Conservation (phyloP, 768 basidiomycete species). For the Cyclocybe aegerita region DNA sequence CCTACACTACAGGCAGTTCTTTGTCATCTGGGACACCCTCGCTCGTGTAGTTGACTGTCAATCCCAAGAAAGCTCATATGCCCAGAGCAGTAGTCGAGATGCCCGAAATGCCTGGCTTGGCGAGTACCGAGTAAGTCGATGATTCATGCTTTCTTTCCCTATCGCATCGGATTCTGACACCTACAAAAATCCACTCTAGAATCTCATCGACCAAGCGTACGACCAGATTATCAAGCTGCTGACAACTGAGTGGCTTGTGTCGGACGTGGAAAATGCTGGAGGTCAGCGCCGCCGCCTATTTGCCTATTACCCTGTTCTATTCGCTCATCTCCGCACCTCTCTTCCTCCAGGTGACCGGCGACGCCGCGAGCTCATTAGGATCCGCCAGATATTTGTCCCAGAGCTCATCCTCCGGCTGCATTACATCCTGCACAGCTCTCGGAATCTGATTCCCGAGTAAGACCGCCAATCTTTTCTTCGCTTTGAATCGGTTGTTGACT, state of each 20-base stretch:
- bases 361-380: constrained; percentile 68
- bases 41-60: constrained; percentile 62
- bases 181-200: constrained; percentile 28
- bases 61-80: constrained; percentile 40
- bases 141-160: background rate
- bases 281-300: constrained; percentile 28
- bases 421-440: constrained; percentile 63
- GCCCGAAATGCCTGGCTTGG: constrained; percentile 58
- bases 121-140: constrained; percentile 56
- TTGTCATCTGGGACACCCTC: constrained; percentile 69
- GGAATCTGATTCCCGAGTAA: constrained; percentile 64
- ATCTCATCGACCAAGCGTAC: constrained; percentile 60
- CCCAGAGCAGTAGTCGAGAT: constrained; percentile 46
- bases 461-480: constrained; percentile 22
- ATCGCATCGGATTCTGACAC: background rate
- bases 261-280: constrained; percentile 43
- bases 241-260: constrained; percentile 75
- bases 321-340: constrained; percentile 1
- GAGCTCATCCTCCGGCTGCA: constrained; percentile 89
- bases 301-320: background rate
- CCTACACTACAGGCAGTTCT: constrained; percentile 79
- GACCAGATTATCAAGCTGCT: constrained; percentile 69
- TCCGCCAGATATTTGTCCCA: constrained; percentile 86
- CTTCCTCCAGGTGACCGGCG: constrained; percentile 49
- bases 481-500: background rate